phyloP scores from a whole-genome alignment of 1,139 yeast genomes.

The Tardiomyces depauwii region DNA sequence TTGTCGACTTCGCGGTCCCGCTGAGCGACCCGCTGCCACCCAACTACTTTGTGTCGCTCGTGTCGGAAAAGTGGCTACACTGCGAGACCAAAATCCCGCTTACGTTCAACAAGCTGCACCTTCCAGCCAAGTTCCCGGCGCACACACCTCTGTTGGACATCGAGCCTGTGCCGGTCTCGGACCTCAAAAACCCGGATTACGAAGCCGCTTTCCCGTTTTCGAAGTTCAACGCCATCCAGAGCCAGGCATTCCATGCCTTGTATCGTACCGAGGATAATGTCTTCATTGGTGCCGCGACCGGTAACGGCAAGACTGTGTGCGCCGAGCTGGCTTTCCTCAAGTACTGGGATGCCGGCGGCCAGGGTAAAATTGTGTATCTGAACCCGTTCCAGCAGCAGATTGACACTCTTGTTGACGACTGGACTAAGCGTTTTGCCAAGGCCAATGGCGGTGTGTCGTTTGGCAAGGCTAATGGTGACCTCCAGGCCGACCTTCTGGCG shows the following conservation, averaged over 20 bases:
- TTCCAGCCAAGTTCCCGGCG: constrained; percentile 64
- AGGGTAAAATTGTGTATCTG: constrained; percentile 42
- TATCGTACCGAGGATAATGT: constrained; percentile 48
- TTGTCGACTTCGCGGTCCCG: constrained; percentile 57
- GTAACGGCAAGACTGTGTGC: constrained; percentile 61
- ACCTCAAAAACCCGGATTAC: constrained; percentile 34
- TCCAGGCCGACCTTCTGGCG: constrained; percentile 40
- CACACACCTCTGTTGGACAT: constrained; percentile 45
- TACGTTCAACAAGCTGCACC: constrained; percentile 38
- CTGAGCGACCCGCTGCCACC: constrained; percentile 57
- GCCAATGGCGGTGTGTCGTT: constrained; percentile 32
- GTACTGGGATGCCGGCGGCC: constrained; percentile 49
- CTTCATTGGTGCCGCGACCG: constrained; percentile 63
- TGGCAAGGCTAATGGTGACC: constrained; percentile 52
- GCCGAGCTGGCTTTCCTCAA: constrained; percentile 65
- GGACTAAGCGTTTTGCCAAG: constrained; percentile 40
- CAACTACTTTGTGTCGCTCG: constrained; percentile 55
- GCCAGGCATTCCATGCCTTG: constrained; percentile 53
- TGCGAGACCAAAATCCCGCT: constrained; percentile 57
- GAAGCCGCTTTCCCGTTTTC: constrained; percentile 24
- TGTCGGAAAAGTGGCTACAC: constrained; percentile 82
- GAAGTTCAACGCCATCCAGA: constrained; percentile 59
- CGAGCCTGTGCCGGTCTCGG: constrained; percentile 38
- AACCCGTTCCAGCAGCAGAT: constrained; percentile 49
- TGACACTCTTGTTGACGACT: constrained; percentile 34